Percentiles rank a stretch among this genome's conserved stretches.
Evolutionary conservation across 495 filamentous ascomycete genomes (phyloP).

Genomic region (Penicillium canescens): DNA sequence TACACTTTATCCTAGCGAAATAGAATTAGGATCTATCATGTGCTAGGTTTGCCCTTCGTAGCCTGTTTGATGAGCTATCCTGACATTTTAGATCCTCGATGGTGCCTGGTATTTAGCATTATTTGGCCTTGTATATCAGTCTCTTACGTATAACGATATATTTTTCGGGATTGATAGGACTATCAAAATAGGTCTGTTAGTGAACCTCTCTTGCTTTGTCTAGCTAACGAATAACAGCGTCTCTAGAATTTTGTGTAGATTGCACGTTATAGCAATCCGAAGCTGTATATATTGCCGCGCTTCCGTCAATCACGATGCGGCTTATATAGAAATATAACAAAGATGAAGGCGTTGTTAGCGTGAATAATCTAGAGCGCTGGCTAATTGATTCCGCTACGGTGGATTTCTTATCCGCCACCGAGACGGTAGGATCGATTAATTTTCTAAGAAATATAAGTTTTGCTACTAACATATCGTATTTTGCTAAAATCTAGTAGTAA

Average conservation of each 20-base stretch:
- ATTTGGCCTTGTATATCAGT: conserved; percentile 1
- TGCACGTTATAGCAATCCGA: too few relatives aligned
- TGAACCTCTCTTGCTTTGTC: neutral
- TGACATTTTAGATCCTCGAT: conserved; percentile 10
- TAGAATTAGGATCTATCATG: conserved; percentile 9
- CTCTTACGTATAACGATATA: neutral
- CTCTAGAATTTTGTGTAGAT: too few relatives aligned
- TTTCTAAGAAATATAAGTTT: too few relatives aligned
- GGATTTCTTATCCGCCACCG: too few relatives aligned
- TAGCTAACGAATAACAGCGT: neutral
- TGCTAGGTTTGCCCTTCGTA: conserved; percentile 1
- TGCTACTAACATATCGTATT: neutral
- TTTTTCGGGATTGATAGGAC: neutral
- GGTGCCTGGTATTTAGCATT: conserved; percentile 2
- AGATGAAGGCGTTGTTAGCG: too few relatives aligned
- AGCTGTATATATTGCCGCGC: too few relatives aligned
- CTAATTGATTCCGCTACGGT: too few relatives aligned
- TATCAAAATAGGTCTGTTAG: conserved; percentile 1
- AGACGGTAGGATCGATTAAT: too few relatives aligned
- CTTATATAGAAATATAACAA: too few relatives aligned
- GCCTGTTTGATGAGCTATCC: neutral
- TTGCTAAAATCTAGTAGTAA: conserved; percentile 5
- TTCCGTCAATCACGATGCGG: too few relatives aligned
- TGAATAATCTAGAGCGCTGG: too few relatives aligned
- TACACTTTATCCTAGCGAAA: conserved; percentile 2